Evolutionary conservation across 2,329 filamentous ascomycete genomes (phyloP).

Genomic region (Furcasterigmium sp.): DNA sequence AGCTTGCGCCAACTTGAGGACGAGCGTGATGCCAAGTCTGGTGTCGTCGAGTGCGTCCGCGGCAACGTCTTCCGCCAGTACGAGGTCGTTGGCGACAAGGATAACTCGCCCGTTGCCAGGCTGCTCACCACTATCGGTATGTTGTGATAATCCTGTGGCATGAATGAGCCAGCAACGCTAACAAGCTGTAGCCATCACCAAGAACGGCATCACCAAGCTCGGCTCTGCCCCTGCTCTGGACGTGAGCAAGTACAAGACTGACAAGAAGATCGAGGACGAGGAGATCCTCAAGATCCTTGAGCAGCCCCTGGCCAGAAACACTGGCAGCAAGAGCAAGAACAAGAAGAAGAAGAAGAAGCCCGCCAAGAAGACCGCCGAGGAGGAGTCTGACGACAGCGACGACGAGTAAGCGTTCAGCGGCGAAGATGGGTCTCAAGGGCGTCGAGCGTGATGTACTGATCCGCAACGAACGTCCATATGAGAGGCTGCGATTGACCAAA

Average conservation of each 20-base stretch:
- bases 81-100: conserved; percentile 92
- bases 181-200: conserved; percentile 72
- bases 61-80: conserved; percentile 91
- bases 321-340: conserved; percentile 92
- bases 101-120: conserved; percentile 76
- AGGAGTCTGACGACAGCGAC: conserved; percentile 23
- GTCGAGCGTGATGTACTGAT: no score
- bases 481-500: no score
- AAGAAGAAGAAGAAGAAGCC: conserved; percentile 70
- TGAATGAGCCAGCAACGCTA: no score
- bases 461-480: no score
- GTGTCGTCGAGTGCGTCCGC: conserved; percentile 93
- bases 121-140: conserved; percentile 89
- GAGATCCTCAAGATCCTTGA: conserved; percentile 93
- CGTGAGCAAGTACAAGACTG: conserved; percentile 77
- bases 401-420: conserved; percentile 26
- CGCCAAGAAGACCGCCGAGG: conserved; percentile 36
- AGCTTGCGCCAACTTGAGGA: conserved; percentile 94
- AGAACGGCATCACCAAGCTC: conserved; percentile 90
- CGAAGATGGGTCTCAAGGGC: no score
- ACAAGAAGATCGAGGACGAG: conserved; percentile 97
- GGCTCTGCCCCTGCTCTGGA: conserved; percentile 72
- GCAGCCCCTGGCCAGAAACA: conserved; percentile 78
- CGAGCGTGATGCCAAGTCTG: conserved; percentile 91
- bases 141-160: conserved; percentile 20